These are phyloP conservation scores for Ogataea allantospora DNA, from an alignment of 805 yeast genomes.

Conservation along the genomic window DNA sequence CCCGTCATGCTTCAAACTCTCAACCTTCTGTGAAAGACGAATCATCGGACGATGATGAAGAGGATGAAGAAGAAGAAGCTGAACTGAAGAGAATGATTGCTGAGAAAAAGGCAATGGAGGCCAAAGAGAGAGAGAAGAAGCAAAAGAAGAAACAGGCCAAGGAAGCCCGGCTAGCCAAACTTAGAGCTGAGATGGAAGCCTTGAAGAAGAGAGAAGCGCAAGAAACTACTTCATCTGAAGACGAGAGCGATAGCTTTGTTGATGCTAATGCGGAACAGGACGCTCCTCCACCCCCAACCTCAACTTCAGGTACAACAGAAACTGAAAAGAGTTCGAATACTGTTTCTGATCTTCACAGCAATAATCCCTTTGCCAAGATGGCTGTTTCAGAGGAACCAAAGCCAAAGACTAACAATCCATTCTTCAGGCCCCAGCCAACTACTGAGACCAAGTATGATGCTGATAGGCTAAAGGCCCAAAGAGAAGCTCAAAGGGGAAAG, in stretches of 20 bases:
- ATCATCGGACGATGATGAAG: constrained; percentile 21
- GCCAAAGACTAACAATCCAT: constrained; percentile 46
- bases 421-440: constrained; percentile 48
- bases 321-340: constrained; percentile 6
- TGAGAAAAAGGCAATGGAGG: constrained; percentile 48
- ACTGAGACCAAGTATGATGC: constrained; percentile 44
- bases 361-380: constrained; percentile 50
- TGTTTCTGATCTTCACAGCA: constrained; percentile 24
- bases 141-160: constrained; percentile 54
- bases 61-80: constrained; percentile 45
- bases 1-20: constrained; percentile 18
- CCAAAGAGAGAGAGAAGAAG: constrained; percentile 34
- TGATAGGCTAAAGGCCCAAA: constrained; percentile 63
- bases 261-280: constrained; percentile 5
- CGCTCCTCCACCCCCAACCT: constrained; percentile 4
- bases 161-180: constrained; percentile 56
- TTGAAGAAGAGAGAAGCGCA: constrained; percentile 43
- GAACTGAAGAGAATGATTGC: constrained; percentile 44
- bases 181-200: constrained; percentile 59
- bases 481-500: constrained; percentile 66
- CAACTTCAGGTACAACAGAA: constrained; percentile 18
- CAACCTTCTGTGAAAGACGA: constrained; percentile 5
- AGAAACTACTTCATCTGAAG: constrained; percentile 24
- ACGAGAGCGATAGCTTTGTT: constrained; percentile 21
- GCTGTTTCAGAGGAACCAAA: constrained; percentile 11